Percentiles rank a stretch among this genome's conserved stretches.
phyloP scores from a whole-genome alignment of 495 filamentous ascomycete species.

The Trichoderma gamsii region DNA sequence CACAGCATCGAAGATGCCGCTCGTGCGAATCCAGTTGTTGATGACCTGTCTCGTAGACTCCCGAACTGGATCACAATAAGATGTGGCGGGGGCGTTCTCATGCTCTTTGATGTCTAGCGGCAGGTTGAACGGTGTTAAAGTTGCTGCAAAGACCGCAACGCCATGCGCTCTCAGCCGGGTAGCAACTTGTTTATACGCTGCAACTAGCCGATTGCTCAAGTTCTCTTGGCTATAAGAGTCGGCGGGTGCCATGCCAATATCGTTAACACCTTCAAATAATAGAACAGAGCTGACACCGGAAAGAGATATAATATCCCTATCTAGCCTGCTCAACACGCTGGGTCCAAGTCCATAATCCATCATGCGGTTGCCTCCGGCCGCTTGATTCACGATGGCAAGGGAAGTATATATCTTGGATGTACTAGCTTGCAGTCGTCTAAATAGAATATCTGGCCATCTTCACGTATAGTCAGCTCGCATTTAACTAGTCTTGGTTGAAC shows the following conservation, averaged over 20 bases:
- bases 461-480: neutral
- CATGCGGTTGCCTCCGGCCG: constrained; percentile 62
- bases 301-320: constrained; percentile 54
- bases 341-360: constrained; percentile 55
- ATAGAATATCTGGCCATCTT: constrained; percentile 55
- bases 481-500: neutral
- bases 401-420: constrained; percentile 18
- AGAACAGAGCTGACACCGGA: constrained; percentile 47
- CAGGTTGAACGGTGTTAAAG: constrained; percentile 56
- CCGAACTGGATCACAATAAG: constrained; percentile 43
- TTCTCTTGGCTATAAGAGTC: constrained; percentile 32
- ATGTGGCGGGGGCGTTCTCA: constrained; percentile 23
- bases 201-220: constrained; percentile 45
- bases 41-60: constrained; percentile 51
- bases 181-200: constrained; percentile 52
- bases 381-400: constrained; percentile 55
- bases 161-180: constrained; percentile 45
- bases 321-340: constrained; percentile 49
- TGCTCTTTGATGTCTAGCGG: neutral
- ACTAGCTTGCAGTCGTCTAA: constrained; percentile 39
- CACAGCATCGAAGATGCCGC: constrained; percentile 53
- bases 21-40: constrained; percentile 55
- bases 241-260: constrained; percentile 45
- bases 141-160: constrained; percentile 51
- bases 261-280: constrained; percentile 64